Base-by-base conservation (phyloP, 2,329 filamentous ascomycete genomes). In the Herpotrichia juniperi region DNA sequence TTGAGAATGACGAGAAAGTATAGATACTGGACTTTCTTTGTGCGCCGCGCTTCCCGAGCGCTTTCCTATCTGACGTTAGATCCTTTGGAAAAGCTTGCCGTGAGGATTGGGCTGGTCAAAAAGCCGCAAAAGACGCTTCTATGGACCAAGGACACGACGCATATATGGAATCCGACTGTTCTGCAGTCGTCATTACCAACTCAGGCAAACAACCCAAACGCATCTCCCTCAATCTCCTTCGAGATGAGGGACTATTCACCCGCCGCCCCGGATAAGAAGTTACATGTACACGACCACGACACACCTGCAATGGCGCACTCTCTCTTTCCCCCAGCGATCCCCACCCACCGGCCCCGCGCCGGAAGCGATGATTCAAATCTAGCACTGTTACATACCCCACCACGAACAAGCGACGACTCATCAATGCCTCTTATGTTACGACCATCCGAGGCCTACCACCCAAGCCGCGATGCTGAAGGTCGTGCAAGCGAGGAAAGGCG, bases 1-100 rank as follows among this genome's bases (percentile, higher is more conserved):
- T 50, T 73, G 4, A 44, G 53, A 2, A 49, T 54, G 44, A 73
- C 69, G 2, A 58, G 70, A 14, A 49, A 34, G 4, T 68, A 66
- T 39, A 46, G 65, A 19, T 47, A 47, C 2, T 56, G 49, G 40
- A 68, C 63, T 12, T 28, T 28, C 26, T 28, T 28, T 28, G 26
- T 28, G 26, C 26, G 26, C 26, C 26, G 26, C 12, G 26, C 26
- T 28, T 28, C 26, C 26, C 26, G 26, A 7, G 26, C 26, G 12
- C 26, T 28, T 28, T 7, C 12, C 26, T 12, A 28, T 28, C 26
- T 28, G 26, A 28, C 26, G 12, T 28, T 66, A 3, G 37, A 54
- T 12, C 58, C 47, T 2, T 12, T 63, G 9, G 56, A 63, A n/a
- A 51, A 47, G 12, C 17, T 67, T 8, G 54, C 51, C 11, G 32